phyloP scores from a whole-genome alignment of 805 yeast genomes.

The Candida suzukii region DNA sequence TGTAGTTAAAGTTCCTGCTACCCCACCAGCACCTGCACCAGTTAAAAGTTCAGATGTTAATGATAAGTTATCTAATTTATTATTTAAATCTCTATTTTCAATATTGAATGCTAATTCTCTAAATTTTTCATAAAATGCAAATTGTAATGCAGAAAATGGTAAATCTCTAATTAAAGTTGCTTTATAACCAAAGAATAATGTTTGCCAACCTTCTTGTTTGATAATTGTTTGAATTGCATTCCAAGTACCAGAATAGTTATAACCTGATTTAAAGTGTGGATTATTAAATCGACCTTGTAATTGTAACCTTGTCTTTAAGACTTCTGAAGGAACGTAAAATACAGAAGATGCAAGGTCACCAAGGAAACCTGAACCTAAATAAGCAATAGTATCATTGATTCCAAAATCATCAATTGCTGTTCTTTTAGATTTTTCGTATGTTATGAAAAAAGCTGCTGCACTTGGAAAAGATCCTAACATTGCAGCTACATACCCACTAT shows the following conservation, averaged over 20 bases:
- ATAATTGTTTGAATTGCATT: constrained; percentile 66
- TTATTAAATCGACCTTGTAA: constrained; percentile 86
- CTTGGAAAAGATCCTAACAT: constrained; percentile 90
- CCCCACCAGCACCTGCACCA: constrained; percentile 95
- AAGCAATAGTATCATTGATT: constrained; percentile 72
- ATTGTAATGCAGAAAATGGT: constrained; percentile 93
- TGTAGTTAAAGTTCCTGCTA: constrained; percentile 84
- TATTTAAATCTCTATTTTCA: constrained; percentile 25
- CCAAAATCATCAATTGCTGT: constrained; percentile 53
- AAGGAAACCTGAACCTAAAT: constrained; percentile 79
- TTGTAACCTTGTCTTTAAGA: constrained; percentile 86
- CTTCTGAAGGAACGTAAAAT: constrained; percentile 93
- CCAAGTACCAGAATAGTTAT: constrained; percentile 70
- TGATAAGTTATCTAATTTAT: constrained; percentile 30
- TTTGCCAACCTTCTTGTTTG: constrained; percentile 61
- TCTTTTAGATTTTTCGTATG: constrained; percentile 81
- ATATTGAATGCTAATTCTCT: constrained; percentile 49
- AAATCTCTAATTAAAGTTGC: constrained; percentile 89
- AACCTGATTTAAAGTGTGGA: constrained; percentile 71
- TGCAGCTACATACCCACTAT: constrained; percentile 91
- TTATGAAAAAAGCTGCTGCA: constrained; percentile 88
- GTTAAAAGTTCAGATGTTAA: constrained; percentile 63
- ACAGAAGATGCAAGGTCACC: constrained; percentile 89
- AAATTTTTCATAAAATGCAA: constrained; percentile 89
- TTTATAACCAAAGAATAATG: constrained; percentile 86